Evolutionary conservation across 169 alveolate species (phyloP), one percentile per base, ranked within the genome.

Genomic region (Cryptosporidium parvum): DNA sequence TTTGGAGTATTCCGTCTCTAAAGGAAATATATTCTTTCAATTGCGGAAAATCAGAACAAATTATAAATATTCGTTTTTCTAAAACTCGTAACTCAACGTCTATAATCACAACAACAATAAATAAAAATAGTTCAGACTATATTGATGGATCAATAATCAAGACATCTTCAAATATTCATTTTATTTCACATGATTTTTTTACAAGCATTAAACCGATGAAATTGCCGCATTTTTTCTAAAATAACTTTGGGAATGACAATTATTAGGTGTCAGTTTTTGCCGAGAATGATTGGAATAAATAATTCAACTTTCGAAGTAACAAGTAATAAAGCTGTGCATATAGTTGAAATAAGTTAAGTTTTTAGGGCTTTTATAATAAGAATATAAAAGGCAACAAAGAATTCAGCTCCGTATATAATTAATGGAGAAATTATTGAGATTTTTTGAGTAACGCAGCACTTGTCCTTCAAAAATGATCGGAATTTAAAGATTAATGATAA

Each of bases 1-100:
- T 70, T 26, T 70, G 84, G 84, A 26, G 48, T 70, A 44, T 70
- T 45, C 84, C 84, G 18, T 70, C 67, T 18, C 18, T 70, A n/a
- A 70, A 35, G 23, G 44, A 29, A 12, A 70, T 70, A 45, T 45
- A 29, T 44, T 44, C 58, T 2, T n/a, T 70, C 14, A 29, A 70
- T 10, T 23, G 58, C 5, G 39, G 44, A 42, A 39, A 21, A 44
- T 29, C 59, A n/a, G 84, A 48, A 48, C 59, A 45, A 70, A 45
- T 45, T 44, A 48, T 70, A 33, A 48, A 70, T 70, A 44, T 70
- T 14, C 65, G 59, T 18, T 70, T 70, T 45, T 72, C 85, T n/a
- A 45, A 69, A 29, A 31, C 85, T 7, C 68, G 85, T 52, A 21
- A 6, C 35, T 72, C 85, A 51, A 72, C 85, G 6, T 21, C 72